Evolutionary conservation across 352 stramenopile genomes (phyloP).

Genomic region (Saprolegnia diclina): DNA sequence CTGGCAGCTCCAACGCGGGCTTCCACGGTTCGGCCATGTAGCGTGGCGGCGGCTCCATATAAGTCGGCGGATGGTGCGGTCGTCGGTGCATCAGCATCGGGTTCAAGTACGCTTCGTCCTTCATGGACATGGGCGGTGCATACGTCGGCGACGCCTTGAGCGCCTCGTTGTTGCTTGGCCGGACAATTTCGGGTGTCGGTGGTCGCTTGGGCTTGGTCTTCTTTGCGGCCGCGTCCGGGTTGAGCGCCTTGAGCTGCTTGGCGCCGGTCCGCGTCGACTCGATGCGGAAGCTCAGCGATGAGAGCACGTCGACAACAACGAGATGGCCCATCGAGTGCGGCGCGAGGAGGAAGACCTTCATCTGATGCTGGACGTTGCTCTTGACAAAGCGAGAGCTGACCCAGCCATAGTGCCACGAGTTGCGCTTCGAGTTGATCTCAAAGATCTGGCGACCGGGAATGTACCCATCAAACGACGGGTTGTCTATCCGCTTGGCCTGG

Average conservation of each 20-base stretch:
- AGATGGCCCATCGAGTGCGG: neutral
- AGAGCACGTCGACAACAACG: slow-evolving; percentile 17
- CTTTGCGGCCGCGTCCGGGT: neutral
- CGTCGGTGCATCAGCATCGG: neutral
- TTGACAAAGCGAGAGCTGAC: slow-evolving; percentile 28
- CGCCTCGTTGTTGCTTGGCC: neutral
- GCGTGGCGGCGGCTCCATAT: neutral
- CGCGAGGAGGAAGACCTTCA: slow-evolving; percentile 18
- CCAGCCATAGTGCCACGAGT: slow-evolving; percentile 28
- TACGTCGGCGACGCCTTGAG: neutral
- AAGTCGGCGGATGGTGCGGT: neutral
- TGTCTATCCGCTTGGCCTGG: neutral
- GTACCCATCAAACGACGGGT: slow-evolving; percentile 3
- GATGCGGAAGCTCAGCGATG: slow-evolving; percentile 19
- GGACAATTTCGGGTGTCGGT: neutral
- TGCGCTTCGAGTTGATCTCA: slow-evolving; percentile 27
- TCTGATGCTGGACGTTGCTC: slow-evolving; percentile 24
- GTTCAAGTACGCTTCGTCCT: neutral
- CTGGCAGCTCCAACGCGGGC: neutral
- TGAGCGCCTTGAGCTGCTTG: slow-evolving; percentile 12
- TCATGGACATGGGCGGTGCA: neutral
- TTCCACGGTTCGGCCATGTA: neutral
- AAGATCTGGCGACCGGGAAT: neutral
- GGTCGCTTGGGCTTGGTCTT: neutral
- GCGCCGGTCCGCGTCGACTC: slow-evolving; percentile 23